Base-by-base conservation (phyloP, 192 early-diverging fungal species). In the Coemansia erecta region DNA sequence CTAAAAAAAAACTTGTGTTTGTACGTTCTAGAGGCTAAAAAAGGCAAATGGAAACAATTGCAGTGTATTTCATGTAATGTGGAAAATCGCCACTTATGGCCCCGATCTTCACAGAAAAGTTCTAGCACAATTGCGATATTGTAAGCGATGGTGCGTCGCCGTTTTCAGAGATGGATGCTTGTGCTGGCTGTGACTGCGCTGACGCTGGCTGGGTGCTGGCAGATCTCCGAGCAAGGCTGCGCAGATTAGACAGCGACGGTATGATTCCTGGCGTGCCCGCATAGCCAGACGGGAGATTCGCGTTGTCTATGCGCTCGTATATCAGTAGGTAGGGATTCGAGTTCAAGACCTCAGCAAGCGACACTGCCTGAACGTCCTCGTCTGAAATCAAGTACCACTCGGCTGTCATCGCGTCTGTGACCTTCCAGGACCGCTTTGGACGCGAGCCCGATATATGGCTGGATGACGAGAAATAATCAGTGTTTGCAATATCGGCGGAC, bases 321-420 rank as follows among this genome's bases (percentile, higher is more conserved):
- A 90, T 59, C 18, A 87, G 73, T 79, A 90, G 79, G 48, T 88
- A 90, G 6, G 89, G 89, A 55, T 90, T 90, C 3, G 87, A 76
- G n/a, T 74, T 63, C 58, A 90, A 64, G 6, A 88, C 89, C 53
- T 84, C 76, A 6, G 84, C 66, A 7, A 88, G 31, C 0, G 82
- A 64, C 13, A 78, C 81, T 13, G 78, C 64, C 39, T 88, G 84
- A 2, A 90, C 89, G 23, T 81, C 79, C 58, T 88, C 86, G 45
- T 90, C 89, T 0, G 89, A 90, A 8, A 88, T 69, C 49, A 83
- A 68, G 42, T 87, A 86, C 89, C 89, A 90, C 39, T 81, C 71
- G 17, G 71, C 67, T 19, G 71, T 74, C 77, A 74, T 74, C 8
- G 64, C 53, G 19, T 80, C 77, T 10, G 71, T 61, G 9, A 74